Evolutionary conservation across 192 early-diverging fungal genomes (phyloP).

Genomic region (Diversispora eburnea): DNA sequence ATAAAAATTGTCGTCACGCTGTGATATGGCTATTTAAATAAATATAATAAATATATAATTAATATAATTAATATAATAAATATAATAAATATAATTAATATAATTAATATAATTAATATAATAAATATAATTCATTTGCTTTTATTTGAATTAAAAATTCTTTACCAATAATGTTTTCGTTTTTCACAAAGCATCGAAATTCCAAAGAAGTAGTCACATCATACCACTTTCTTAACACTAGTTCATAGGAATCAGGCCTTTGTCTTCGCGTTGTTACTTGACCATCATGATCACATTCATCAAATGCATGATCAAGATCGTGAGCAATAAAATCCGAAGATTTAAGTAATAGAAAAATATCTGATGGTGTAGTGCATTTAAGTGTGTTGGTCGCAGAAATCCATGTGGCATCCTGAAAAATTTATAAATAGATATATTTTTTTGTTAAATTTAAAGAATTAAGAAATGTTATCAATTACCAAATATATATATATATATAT

Average conservation of each 20-base stretch:
- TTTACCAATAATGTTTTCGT: conserved; percentile 64
- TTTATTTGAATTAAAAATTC: background rate
- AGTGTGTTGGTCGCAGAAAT: conserved; percentile 77
- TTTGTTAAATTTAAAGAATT: background rate
- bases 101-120: no score
- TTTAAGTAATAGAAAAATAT: conserved; percentile 89
- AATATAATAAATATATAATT: background rate
- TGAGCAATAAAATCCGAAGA: conserved; percentile 86
- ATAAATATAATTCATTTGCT: background rate
- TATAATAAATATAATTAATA: no score
- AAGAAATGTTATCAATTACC: background rate
- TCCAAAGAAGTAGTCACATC: conserved; percentile 88
- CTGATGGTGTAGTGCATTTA: conserved; percentile 68
- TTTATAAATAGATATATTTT: conserved; percentile 19
- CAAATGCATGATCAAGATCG: conserved; percentile 75
- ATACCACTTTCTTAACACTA: conserved; percentile 89
- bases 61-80: no score
- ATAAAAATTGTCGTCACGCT: conserved; percentile 86
- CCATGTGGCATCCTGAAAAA: conserved; percentile 78
- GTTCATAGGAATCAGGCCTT: conserved; percentile 50
- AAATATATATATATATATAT: background rate
- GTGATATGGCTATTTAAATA: conserved; percentile 61
- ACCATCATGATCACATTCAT: conserved; percentile 55
- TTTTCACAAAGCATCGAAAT: conserved; percentile 91
- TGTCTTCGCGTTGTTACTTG: conserved; percentile 18